Conservation (phyloP, 768 basidiomycete genomes). For the Mrakia gelida region DNA sequence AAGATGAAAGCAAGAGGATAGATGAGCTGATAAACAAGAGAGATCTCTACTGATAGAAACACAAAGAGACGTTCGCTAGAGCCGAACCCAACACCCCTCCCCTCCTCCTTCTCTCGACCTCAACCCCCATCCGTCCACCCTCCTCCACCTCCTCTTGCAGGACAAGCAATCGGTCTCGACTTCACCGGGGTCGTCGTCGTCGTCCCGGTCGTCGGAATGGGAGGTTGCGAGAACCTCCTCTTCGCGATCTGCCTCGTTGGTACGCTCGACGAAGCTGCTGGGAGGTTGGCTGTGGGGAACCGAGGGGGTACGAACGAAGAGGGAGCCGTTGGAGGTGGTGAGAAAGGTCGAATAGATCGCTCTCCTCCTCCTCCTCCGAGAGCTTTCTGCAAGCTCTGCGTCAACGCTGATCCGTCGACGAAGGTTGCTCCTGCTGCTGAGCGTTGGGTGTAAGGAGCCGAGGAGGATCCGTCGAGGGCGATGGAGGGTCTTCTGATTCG, state of each 20-base stretch:
- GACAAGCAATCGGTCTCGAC: no score
- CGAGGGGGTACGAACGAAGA: background rate
- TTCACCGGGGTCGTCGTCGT: background rate
- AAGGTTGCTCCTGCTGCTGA: background rate
- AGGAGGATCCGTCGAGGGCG: background rate
- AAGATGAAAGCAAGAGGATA: no score
- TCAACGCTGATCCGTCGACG: background rate
- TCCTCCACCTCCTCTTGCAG: background rate
- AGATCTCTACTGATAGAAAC: no score
- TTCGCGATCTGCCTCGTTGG: background rate
- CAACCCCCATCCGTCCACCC: background rate
- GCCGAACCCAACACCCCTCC: background rate
- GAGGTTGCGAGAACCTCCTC: background rate
- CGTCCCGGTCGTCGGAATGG: background rate
- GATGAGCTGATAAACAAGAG: no score
- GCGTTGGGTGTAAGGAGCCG: background rate
- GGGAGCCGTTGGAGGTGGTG: background rate
- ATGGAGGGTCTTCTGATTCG: background rate
- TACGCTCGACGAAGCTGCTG: background rate
- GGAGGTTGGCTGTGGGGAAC: background rate
- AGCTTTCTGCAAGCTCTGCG: background rate
- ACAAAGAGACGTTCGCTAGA: no score
- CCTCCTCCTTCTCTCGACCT: no score
- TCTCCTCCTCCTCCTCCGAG: background rate
- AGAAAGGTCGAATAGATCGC: background rate